Percentiles rank a stretch among this genome's conserved stretches.
These are phyloP conservation scores for Paspalum vaginatum DNA, from an alignment of 176 grass and related monocot genomes.

Conservation along the genomic window DNA sequence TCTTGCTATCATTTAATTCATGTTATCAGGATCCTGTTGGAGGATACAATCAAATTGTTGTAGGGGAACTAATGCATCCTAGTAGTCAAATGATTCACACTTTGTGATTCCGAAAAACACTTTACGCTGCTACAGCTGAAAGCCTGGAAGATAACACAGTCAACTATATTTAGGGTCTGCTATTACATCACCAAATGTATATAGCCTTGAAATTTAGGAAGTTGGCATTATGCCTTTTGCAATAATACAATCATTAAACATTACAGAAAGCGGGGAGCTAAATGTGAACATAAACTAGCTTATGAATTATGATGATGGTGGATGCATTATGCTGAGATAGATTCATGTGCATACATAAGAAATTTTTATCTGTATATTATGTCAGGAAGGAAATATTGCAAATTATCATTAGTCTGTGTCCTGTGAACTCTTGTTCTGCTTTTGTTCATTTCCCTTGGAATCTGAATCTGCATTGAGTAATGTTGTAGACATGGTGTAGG, in stretches of 20 bases:
- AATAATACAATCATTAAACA: background rate
- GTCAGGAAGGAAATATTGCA: background rate
- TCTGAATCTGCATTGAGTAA: background rate
- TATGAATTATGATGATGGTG: background rate
- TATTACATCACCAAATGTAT: background rate
- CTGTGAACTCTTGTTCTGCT: background rate
- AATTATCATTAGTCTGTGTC: background rate
- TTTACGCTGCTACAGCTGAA: background rate
- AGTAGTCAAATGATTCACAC: background rate
- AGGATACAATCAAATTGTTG: conserved; percentile 6
- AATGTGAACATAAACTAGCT: background rate
- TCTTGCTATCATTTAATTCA: conserved; percentile 3
- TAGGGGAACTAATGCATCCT: background rate
- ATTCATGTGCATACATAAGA: background rate
- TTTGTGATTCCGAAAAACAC: background rate
- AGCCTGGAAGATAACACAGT: background rate
- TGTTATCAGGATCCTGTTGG: background rate
- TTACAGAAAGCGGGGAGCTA: background rate
- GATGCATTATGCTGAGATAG: background rate
- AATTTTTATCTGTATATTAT: background rate
- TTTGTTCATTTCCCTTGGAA: background rate
- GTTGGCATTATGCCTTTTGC: background rate
- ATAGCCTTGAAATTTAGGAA: background rate
- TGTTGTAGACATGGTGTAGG: background rate
- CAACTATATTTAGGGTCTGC: background rate